Base-by-base conservation (phyloP, 768 basidiomycete genomes). In the Coprinopsis sp. region DNA sequence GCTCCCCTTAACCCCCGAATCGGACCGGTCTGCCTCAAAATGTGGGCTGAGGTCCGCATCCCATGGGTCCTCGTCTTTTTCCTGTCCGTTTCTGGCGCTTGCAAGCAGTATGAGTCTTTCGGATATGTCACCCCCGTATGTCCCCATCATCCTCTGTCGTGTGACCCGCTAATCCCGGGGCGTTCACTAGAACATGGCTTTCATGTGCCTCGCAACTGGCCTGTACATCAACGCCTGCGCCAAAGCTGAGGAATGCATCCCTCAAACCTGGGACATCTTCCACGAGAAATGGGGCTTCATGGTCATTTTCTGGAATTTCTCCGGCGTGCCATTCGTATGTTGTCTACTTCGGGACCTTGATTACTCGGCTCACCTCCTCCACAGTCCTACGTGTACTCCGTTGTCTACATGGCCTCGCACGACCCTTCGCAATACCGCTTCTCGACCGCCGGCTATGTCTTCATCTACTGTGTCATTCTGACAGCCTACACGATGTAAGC, bases 221-320 rank as follows among this genome's bases (percentile, higher is more conserved):
- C 71, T 99, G n/a, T 98, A 98, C 65, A 74, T 97, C 52, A 97
- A 99, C 54, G 94, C 94, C 37, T 98, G 87, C 59, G 88, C 79
- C 50, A 96, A 96, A 64, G 93, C 87, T 33, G 93, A 95, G 58
- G 92, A 95, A 59, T 92, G 89, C 58, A 92, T 94, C 51, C 91
- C 91, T 5, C 91, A 95, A 65, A 94, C 92, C 2, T 98, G 96
- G 95, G 96, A 97, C 58, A 99, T 99, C 91, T 96, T 84, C 72
- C 91, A 95, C 57, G 95, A 99, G 62, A 99, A 99, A 59, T 91
- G 89, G 89, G 90, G 94, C 24, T 97, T 94, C 75, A 86, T 97
- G 80, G 85, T 97, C 53, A 96, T 96, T 61, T 97, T 97, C 72
- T 96, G 94, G 94, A 92, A 93, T 61, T 82, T 91, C 56, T 89